phyloP scores from a whole-genome alignment of 108 stramenopile species.

The Cyclotella choctawhatcheeana region DNA sequence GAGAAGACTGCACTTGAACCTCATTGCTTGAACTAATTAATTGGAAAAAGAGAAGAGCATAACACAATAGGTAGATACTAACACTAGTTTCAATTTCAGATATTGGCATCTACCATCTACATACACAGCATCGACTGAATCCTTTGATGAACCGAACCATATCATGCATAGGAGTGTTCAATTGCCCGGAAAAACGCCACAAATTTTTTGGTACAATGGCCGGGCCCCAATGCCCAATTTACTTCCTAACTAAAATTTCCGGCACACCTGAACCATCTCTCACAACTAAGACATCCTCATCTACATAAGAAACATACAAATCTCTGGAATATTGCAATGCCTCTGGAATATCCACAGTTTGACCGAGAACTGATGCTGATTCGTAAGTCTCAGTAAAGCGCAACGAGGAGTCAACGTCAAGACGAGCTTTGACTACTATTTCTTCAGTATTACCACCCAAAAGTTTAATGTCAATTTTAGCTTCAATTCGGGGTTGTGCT shows the following conservation, averaged over 20 bases:
- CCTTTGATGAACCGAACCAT: too few species aligned
- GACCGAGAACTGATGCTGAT: conserved; percentile 67
- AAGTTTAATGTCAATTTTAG: conserved; percentile 60
- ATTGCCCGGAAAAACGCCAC: too few species aligned
- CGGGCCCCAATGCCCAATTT: too few species aligned
- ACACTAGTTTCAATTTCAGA: too few species aligned
- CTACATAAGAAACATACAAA: conserved; percentile 87
- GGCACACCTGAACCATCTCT: conserved; percentile 86
- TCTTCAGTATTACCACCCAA: conserved; percentile 42
- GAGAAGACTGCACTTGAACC: too few species aligned
- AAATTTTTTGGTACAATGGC: too few species aligned
- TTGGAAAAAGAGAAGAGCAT: too few species aligned
- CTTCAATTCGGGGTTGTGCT: conserved; percentile 80
- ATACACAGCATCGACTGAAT: too few species aligned
- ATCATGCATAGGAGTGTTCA: too few species aligned
- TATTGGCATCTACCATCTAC: too few species aligned
- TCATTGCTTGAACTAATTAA: too few species aligned
- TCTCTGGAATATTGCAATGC: conserved; percentile 75
- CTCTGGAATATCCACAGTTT: conserved; percentile 70
- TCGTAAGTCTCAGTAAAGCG: conserved; percentile 89
- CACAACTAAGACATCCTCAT: conserved; percentile 88
- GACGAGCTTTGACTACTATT: conserved; percentile 42
- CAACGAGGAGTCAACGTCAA: conserved; percentile 60
- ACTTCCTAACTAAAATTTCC: conserved; percentile 85
- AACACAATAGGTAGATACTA: too few species aligned